Evolutionary conservation across 75 land plant species (phyloP), one percentile per base, ranked within the genome.

Genomic region (Pseudotsuga menziesii): DNA sequence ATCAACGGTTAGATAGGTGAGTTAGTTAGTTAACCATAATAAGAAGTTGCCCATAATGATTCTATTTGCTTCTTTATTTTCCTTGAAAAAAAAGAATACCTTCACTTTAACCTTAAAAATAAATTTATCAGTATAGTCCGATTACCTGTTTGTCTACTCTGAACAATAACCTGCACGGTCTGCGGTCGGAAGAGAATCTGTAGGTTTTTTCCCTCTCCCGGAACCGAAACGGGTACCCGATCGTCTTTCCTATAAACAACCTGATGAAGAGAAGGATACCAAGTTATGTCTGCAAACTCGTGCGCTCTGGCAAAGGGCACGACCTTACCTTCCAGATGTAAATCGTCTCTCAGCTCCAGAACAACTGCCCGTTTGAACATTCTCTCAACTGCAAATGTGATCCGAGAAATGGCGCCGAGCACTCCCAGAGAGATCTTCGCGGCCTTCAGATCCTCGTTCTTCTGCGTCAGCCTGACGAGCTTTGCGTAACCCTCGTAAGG

Each of bases 391-490:
- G 12, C 79, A 64, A 78, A 78, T 5, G 56, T 78, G 17, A 78
- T 72, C 73, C 39, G 79, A 4, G 79, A 78, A 70, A 78, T 78
- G 17, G 79, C 79, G 4, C 79, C 79, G 0, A 78, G 56, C 20
- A 78, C 79, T 5, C 79, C 79, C 1, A 78, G 16, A 36, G 79
- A 76, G 19, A 78, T 54, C 76, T 29, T 78, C 1, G 79, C 79
- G n/a, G 78, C 79, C 4, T 78, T 78, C 13, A 78, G 41, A 8
- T 78, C 79, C 55, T 75, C 32, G 2, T 78, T 29, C 41, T 16
- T 52, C 75, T 80, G 64, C 13, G 3, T 36, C 56, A 79, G 7
- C 13, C 60, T 23, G 5, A 78, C 11, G 0, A 81, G 3, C 60
- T 70, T 81, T 1, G 62, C 81, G 41, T 67, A 79, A 3, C 81